A percentile compares a stretch with the other conserved stretches of the same genome.
Evolutionary conservation across 257 asterid genomes (phyloP).

Genomic region (Solanum bulbocastanum): DNA sequence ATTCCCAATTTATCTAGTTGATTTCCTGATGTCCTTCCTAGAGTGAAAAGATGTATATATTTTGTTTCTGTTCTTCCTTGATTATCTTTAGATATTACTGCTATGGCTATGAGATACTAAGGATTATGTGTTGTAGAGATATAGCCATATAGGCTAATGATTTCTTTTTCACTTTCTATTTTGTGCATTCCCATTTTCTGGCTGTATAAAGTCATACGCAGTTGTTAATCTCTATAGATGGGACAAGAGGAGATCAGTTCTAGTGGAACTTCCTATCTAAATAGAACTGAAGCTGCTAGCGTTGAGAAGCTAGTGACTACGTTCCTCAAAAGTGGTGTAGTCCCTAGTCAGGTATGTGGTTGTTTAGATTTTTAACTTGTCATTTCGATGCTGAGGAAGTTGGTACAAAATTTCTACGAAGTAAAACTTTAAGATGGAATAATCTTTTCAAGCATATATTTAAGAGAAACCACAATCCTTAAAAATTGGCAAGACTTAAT

Average conservation of each 20-base stretch:
- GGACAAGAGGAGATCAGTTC: conserved; percentile 99
- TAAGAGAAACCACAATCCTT: not conserved
- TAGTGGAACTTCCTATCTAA: conserved; percentile 92
- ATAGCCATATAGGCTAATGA: not conserved
- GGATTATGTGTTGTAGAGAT: not conserved
- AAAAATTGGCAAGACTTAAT: not conserved
- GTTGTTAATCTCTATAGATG: conserved; percentile 45
- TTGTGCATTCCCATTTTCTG: not conserved
- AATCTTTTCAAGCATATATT: not conserved
- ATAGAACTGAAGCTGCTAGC: conserved; percentile 95
- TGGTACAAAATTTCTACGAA: not conserved
- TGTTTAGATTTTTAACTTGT: not conserved
- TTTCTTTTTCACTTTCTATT: not conserved
- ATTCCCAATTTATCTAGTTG: not conserved
- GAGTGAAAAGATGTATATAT: not conserved
- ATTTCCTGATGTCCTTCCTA: not conserved
- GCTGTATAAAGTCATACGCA: not conserved
- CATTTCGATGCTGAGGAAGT: not conserved
- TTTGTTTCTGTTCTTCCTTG: not conserved
- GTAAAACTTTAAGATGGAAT: not conserved
- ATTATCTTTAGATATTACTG: not conserved
- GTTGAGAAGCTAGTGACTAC: conserved; percentile 96
- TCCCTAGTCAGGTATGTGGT: conserved; percentile 75
- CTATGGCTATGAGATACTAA: not conserved
- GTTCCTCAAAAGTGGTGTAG: conserved; percentile 93